These are phyloP conservation scores for Beauveria asiatica DNA, from an alignment of 2,329 filamentous ascomycete genomes.

Conservation along the genomic window DNA sequence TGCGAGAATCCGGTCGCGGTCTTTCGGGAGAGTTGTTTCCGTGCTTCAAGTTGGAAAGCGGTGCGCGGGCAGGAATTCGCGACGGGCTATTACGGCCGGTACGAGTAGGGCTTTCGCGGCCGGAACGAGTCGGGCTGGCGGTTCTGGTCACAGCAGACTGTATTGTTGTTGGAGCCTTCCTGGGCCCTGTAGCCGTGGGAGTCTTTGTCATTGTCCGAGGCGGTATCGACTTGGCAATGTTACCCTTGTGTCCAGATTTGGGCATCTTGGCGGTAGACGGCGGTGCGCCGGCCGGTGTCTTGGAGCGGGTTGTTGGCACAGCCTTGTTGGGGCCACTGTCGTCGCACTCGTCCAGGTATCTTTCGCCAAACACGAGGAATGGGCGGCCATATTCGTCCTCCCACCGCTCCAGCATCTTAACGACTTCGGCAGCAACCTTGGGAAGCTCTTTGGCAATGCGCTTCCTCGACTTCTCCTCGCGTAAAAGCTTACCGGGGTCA, in stretches of 20 bases:
- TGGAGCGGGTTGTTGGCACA: slow-evolving; percentile 48
- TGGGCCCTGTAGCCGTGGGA: slow-evolving; percentile 34
- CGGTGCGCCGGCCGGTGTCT: slow-evolving; percentile 61
- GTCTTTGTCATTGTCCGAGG: slow-evolving; percentile 44
- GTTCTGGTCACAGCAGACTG: slow-evolving; percentile 15
- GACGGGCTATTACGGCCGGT: slow-evolving; percentile 26
- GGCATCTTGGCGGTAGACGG: slow-evolving; percentile 34
- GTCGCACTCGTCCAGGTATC: slow-evolving; percentile 81
- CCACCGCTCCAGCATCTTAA: slow-evolving; percentile 73
- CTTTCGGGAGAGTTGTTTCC: slow-evolving; percentile 79
- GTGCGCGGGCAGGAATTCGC: slow-evolving; percentile 61
- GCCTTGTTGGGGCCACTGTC: slow-evolving; percentile 49
- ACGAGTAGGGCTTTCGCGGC: slow-evolving; percentile 23
- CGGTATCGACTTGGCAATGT: slow-evolving; percentile 24
- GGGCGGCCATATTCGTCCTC: slow-evolving; percentile 91
- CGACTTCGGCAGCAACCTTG: slow-evolving; percentile 78
- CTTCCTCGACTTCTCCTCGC: slow-evolving; percentile 98
- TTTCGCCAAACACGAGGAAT: slow-evolving; percentile 86
- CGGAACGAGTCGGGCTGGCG: slow-evolving; percentile 15
- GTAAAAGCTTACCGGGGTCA: slow-evolving; percentile 84
- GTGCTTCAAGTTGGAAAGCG: slow-evolving; percentile 59
- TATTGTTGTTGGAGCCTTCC: slow-evolving; percentile 22
- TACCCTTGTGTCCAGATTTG: slow-evolving; percentile 24
- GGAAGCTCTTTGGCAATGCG: slow-evolving; percentile 92
- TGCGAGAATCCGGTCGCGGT: slow-evolving; percentile 33